Evolutionary conservation across 805 yeast genomes (phyloP), one percentile per base, ranked within the genome.

Genomic region (Kuraishia cidri): DNA sequence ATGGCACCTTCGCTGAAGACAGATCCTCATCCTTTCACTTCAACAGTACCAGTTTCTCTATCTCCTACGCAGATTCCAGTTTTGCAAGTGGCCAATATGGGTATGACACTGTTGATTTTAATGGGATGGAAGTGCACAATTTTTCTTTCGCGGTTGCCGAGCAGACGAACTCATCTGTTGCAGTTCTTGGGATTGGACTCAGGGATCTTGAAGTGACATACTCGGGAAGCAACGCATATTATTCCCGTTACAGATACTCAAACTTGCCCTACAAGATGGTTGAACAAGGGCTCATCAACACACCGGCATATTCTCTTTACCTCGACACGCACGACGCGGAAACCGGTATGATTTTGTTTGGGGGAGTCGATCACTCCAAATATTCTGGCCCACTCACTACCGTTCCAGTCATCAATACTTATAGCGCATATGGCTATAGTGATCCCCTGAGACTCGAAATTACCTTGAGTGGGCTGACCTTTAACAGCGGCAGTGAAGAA

Each of bases 171-270:
- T 69, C 83, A 2, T 51, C 72, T 10, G 50, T 62, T 19, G 90
- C 94, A 35, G 90, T 84, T 18, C 54, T 83, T 26, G 87, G 88
- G 18, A 72, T 83, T 40, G 90, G 92, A 8, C 62, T 81, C 32
- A 57, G 72, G 5, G 81, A 75, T 10, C 63, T 83, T 34, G 95
- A 87, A 53, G 18, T 42, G 3, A 17, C 34, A 7, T 20, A 34
- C 10, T 32, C 35, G 3, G 50, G 54, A 8, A 6, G 38, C 11
- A 31, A 35, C n/a, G 13, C 43, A 2, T 14, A 33, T 9, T 22
- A 33, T 8, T 32, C 35, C 4, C 6, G 19, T 7, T 67, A 67
- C 43, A 54, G 54, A n/a, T 79, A 79, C 54, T 58, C 64, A 34
- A 80, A 80, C 50, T 54, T 79, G 37, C 88, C 88, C 0, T 42